Percentiles rank a stretch among this genome's conserved stretches.
These are phyloP conservation scores for Blastobotrys indianensis DNA, from an alignment of 1,139 yeast genomes.

Conservation along the genomic window DNA sequence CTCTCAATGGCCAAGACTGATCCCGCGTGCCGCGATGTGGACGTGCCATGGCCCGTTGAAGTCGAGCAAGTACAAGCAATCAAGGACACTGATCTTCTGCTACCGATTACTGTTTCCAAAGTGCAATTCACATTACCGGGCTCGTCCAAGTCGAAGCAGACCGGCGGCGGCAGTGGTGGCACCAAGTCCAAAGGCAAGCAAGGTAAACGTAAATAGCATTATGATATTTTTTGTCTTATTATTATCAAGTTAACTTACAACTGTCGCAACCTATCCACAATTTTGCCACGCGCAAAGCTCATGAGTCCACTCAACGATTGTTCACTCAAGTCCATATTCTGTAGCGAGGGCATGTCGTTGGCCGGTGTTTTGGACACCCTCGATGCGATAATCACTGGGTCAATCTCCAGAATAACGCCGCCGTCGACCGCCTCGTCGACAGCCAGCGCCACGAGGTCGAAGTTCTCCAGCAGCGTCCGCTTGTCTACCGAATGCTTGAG, in stretches of 20 bases:
- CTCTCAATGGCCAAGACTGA: constrained; percentile 57
- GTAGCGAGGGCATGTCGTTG: constrained; percentile 53
- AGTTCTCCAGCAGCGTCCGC: constrained; percentile 70
- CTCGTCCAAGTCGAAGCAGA: constrained; percentile 8
- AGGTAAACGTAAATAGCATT: constrained; percentile 8
- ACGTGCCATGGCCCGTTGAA: constrained; percentile 66
- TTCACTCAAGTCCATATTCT: constrained; percentile 75
- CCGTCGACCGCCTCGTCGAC: constrained; percentile 84
- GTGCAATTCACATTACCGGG: constrained; percentile 34
- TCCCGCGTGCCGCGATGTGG: constrained; percentile 42
- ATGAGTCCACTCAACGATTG: constrained; percentile 84
- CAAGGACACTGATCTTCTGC: constrained; percentile 51
- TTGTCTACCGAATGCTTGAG: constrained; percentile 74
- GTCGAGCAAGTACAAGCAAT: constrained; percentile 51
- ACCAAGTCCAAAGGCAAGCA: constrained; percentile 15
- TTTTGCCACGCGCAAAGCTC: constrained; percentile 80
- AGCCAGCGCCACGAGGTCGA: constrained; percentile 78
- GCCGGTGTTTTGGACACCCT: constrained; percentile 83
- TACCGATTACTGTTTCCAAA: constrained; percentile 46
- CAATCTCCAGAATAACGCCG: constrained; percentile 86
- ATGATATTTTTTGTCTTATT: no score
- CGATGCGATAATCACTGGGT: constrained; percentile 77
- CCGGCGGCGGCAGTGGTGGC: constrained; percentile 13
- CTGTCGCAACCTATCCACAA: constrained; percentile 74
- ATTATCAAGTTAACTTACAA: constrained; percentile 39